phyloP scores from a whole-genome alignment of 257 asterid species.

The Ocimum tenuiflorum region DNA sequence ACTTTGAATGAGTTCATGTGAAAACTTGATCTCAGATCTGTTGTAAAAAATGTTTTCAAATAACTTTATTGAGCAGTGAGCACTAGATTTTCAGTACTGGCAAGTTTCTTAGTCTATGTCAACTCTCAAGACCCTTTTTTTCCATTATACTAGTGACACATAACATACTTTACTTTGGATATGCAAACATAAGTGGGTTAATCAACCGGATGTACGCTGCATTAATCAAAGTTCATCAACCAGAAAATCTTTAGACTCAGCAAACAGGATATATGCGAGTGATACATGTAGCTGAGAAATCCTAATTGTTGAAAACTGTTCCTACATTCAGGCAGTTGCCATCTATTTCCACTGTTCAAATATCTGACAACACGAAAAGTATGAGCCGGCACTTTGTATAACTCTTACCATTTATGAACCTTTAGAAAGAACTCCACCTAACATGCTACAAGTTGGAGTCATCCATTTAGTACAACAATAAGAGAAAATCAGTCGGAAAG shows the following conservation, averaged over 20 bases:
- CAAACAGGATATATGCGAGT: neutral
- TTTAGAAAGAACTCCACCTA: neutral
- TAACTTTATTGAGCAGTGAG: neutral
- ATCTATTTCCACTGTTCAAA: too few relatives aligned
- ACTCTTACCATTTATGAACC: neutral
- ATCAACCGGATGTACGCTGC: neutral
- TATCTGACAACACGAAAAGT: too few relatives aligned
- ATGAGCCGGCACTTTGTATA: slow-evolving; percentile 9
- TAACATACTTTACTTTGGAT: neutral
- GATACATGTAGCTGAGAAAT: too few relatives aligned
- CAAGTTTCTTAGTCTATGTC: neutral
- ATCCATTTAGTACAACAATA: neutral
- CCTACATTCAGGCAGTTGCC: too few relatives aligned
- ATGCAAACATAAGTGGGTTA: neutral
- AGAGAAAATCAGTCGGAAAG: neutral
- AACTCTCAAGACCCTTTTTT: slow-evolving; percentile 5
- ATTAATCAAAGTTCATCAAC: neutral
- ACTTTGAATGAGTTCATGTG: neutral
- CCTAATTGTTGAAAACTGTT: too few relatives aligned
- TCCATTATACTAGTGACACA: neutral
- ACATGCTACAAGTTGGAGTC: neutral
- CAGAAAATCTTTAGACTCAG: neutral
- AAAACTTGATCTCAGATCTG: neutral
- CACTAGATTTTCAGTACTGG: neutral
- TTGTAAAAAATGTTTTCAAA: neutral